These are phyloP conservation scores for Thielaviopsis musarum DNA, from an alignment of 2,329 filamentous ascomycete genomes.

Conservation along the genomic window DNA sequence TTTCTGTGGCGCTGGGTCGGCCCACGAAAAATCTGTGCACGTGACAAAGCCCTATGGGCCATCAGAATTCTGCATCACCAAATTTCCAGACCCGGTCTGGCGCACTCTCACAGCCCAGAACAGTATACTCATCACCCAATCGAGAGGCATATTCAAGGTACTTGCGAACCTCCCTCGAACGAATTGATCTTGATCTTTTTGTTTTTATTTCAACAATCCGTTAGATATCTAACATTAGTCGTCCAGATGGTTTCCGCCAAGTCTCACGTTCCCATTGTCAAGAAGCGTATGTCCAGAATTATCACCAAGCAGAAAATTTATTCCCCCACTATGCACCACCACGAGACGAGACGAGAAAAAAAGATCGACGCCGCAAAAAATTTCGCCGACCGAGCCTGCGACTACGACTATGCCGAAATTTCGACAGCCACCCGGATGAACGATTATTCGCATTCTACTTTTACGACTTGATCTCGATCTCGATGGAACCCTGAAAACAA, in stretches of 20 bases:
- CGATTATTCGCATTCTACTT: too few relatives aligned
- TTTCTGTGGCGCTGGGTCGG: constrained; percentile 8
- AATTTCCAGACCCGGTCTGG: constrained; percentile 21
- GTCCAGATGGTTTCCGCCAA: constrained; percentile 91
- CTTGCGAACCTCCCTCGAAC: constrained; percentile 12
- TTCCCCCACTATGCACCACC: background rate
- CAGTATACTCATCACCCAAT: constrained; percentile 20
- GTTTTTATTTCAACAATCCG: background rate
- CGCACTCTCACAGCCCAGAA: constrained; percentile 18
- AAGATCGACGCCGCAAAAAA: background rate
- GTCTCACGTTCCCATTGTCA: constrained; percentile 98
- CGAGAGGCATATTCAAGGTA: constrained; percentile 27
- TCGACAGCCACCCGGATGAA: too few relatives aligned
- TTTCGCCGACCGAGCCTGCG: too few relatives aligned
- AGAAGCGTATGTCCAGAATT: constrained; percentile 70
- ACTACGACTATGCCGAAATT: too few relatives aligned
- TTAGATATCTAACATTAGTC: constrained; percentile 9
- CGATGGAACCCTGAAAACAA: background rate
- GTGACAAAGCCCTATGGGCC: constrained; percentile 21
- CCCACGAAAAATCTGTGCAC: constrained; percentile 15
- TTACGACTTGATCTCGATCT: background rate
- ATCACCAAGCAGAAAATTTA: constrained; percentile 5
- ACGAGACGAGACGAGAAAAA: background rate
- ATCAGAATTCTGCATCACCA: constrained; percentile 19
- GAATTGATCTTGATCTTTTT: constrained; percentile 9